Evolutionary conservation across 2,329 filamentous ascomycete genomes (phyloP), one percentile per base, ranked within the genome.

Genomic region (Xylariaceae sp.): DNA sequence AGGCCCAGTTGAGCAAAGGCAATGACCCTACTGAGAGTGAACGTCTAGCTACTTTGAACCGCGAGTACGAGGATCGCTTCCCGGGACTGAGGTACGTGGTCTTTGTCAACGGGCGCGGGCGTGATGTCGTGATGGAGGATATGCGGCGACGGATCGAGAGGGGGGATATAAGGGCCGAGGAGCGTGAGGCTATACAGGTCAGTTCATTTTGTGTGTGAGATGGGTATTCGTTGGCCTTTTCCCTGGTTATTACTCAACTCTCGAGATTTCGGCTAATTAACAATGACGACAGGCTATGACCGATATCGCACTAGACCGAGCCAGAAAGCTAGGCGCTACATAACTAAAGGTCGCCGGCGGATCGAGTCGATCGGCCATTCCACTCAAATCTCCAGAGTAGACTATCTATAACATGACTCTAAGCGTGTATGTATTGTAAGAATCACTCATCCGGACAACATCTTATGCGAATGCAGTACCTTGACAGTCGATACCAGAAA

Each of bases 271-370:
- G 19, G 19, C 19, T 19, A 19, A 75, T 74, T 46, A 89, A 96
- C 72, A 80, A 88, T 86, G 81, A 11, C 85, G 94, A 47, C 78
- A 87, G 87, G 91, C 91, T 41, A 96, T 96, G 89, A 90, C 89
- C 66, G 88, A 91, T 64, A 96, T 96, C 67, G 91, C 91, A 32
- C 80, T 82, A 50, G 89, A 96, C 66, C 81, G 91, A 47, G 89
- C 86, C 1, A 70, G 72, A 34, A 95, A 91, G 70, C 70, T 89
- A 40, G 37, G 41, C 5, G 47, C 44, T 32, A 27, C n/a, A 7
- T 37, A 31, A 48, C 19, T 19, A 19, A 26, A 34, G 12, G 55
- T 55, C 26, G 45, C 67, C 59, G 39, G 49, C 39, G 26, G 19
- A 19, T 19, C 19, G 19, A 19, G 19, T 19, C 19, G 19, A 19